phyloP scores from a whole-genome alignment of 371 early-diverging fungal genomes.

The Dichotomocladium elegans region DNA sequence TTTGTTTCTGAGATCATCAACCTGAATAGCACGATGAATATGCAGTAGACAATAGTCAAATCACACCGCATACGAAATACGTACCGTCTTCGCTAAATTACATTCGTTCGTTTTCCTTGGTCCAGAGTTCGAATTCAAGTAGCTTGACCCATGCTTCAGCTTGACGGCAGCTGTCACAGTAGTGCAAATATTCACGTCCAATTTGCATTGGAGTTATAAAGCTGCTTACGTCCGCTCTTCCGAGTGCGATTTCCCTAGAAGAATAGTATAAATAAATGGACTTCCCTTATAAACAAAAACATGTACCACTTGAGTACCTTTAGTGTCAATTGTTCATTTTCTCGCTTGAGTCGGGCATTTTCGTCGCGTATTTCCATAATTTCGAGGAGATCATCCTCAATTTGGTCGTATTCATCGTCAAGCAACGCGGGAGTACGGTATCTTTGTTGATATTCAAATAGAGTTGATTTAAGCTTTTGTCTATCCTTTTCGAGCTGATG shows the following conservation, averaged over 20 bases:
- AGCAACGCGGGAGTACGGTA: neutral
- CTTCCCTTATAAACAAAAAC: neutral
- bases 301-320: neutral
- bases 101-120: neutral
- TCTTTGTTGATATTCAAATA: neutral
- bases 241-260: too few species aligned
- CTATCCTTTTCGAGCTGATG: neutral
- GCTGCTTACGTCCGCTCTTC: too few species aligned
- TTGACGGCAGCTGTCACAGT: neutral
- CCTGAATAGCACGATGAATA: slow-evolving; percentile 6
- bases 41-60: neutral
- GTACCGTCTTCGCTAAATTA: neutral
- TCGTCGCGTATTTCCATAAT: neutral
- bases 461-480: neutral
- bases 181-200: too few species aligned
- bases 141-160: neutral
- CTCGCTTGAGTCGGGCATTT: neutral
- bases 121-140: neutral
- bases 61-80: neutral
- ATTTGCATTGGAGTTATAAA: too few species aligned
- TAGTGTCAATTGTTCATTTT: neutral
- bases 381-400: neutral
- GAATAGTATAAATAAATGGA: too few species aligned
- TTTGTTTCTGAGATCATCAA: slow-evolving; percentile 4
- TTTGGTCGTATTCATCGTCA: neutral